Conservation (phyloP, 306 rosid genomes). For the Quercus dentata region DNA sequence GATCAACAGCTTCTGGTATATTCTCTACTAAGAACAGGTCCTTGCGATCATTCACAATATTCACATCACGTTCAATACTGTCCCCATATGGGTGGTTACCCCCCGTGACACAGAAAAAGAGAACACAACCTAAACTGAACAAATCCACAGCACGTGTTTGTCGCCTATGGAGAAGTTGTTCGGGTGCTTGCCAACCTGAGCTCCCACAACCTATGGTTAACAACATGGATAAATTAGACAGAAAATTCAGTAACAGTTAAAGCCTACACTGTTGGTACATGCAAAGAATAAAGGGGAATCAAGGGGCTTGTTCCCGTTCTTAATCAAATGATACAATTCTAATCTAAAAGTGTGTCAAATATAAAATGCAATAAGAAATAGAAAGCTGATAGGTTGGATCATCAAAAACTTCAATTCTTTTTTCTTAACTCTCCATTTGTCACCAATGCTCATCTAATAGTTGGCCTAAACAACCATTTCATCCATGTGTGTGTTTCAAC, state of each 20-base stretch:
- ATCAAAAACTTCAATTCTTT: not conserved
- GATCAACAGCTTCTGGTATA: conserved; percentile 81
- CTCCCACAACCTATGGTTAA: conserved; percentile 70
- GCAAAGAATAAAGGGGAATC: not conserved
- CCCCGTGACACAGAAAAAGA: conserved; percentile 73
- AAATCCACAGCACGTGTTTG: conserved; percentile 90
- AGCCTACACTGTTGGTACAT: not conserved
- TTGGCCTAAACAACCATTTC: not conserved
- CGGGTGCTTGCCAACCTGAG: conserved; percentile 97
- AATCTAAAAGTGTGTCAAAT: not conserved
- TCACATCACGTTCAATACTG: conserved; percentile 77
- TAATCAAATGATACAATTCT: not conserved
- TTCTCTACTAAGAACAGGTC: conserved; percentile 57
- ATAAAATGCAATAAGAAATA: not conserved
- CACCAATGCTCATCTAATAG: not conserved
- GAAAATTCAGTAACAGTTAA: not conserved
- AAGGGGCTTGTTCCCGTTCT: not conserved
- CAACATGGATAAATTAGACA: not conserved
- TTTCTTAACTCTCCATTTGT: not conserved
- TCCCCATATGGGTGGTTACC: conserved; percentile 93
- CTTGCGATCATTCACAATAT: conserved; percentile 53
- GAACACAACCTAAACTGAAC: conserved; percentile 82
- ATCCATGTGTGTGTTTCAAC: not conserved
- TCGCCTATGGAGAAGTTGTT: conserved; percentile 69
- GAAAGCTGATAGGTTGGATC: not conserved